These are phyloP conservation scores for Drosera spatulata DNA, from an alignment of 179 eudicot genomes.

Conservation along the genomic window DNA sequence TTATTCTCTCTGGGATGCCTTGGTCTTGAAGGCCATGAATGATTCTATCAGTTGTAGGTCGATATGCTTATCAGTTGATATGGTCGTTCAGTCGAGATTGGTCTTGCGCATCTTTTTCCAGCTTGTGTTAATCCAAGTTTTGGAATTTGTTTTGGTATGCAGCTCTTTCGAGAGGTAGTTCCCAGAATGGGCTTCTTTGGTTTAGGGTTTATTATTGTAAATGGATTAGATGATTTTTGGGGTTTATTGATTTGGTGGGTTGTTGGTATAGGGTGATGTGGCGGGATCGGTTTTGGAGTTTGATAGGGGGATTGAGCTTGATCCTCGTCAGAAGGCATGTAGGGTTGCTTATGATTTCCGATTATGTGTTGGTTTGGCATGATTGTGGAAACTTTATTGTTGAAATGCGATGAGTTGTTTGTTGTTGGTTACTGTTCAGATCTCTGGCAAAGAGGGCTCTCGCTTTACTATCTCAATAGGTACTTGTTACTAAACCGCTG, in stretches of 20 bases:
- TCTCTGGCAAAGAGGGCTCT: constrained; percentile 96
- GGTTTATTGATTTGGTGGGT: too few species aligned
- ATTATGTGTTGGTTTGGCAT: background rate
- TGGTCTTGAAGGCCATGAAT: too few species aligned
- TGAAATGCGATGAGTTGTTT: too few species aligned
- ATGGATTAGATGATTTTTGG: too few species aligned
- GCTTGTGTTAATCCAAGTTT: too few species aligned
- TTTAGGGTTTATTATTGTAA: background rate
- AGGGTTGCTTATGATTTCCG: constrained; percentile 10
- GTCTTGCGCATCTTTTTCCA: too few species aligned
- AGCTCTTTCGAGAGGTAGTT: constrained; percentile 53
- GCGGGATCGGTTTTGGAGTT: constrained; percentile 68
- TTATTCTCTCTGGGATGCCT: too few species aligned
- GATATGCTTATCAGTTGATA: too few species aligned
- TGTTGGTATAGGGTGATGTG: constrained; percentile 66
- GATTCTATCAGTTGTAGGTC: too few species aligned
- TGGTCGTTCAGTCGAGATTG: too few species aligned
- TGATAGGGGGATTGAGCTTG: constrained; percentile 77
- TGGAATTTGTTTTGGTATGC: too few species aligned
- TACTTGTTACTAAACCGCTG: constrained; percentile 5
- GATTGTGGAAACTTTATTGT: too few species aligned
- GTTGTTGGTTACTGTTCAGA: constrained; percentile 23
- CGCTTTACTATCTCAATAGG: constrained; percentile 91
- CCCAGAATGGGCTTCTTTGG: background rate
- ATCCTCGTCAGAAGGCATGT: constrained; percentile 96